These are phyloP conservation scores for Annulohypoxylon maeteangense DNA, from an alignment of 495 filamentous ascomycete species.

Conservation along the genomic window DNA sequence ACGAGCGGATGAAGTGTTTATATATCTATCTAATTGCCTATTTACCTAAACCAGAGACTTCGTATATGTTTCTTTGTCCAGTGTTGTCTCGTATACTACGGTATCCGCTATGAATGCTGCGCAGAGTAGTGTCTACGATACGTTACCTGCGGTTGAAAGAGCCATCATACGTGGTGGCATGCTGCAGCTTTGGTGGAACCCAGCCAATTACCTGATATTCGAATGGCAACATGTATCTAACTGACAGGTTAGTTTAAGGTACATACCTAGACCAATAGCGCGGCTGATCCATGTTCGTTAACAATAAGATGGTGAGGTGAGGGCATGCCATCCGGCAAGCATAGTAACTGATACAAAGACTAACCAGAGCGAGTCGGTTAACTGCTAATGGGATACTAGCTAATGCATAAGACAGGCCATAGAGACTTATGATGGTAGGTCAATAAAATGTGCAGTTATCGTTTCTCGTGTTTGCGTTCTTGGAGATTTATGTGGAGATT, in stretches of 20 bases:
- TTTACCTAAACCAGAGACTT: constrained; percentile 5
- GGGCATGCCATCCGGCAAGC: constrained; percentile 6
- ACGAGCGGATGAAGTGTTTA: constrained; percentile 27
- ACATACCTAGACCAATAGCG: constrained; percentile 11
- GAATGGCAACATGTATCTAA: constrained; percentile 6
- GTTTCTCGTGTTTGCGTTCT: constrained; percentile 38
- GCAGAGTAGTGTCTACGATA: constrained; percentile 27
- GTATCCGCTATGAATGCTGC: constrained; percentile 11
- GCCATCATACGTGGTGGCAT: constrained; percentile 40
- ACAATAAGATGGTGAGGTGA: constrained; percentile 31
- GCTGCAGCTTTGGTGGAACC: constrained; percentile 34
- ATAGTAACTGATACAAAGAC: neutral
- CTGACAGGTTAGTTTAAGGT: constrained; percentile 10
- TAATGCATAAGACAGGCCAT: constrained; percentile 16
- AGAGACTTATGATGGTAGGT: constrained; percentile 23
- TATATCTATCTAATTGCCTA: constrained; percentile 31
- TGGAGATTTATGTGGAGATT: constrained; percentile 35
- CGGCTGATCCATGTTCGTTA: constrained; percentile 26
- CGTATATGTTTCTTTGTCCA: constrained; percentile 11
- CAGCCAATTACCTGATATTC: constrained; percentile 2
- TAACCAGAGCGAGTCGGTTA: constrained; percentile 10
- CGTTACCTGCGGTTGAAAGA: constrained; percentile 37
- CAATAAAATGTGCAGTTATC: constrained; percentile 21
- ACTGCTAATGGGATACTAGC: constrained; percentile 2
- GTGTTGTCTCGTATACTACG: constrained; percentile 19